Conservation (phyloP, 345 rosid genomes). For the Sapria himalayana region DNA sequence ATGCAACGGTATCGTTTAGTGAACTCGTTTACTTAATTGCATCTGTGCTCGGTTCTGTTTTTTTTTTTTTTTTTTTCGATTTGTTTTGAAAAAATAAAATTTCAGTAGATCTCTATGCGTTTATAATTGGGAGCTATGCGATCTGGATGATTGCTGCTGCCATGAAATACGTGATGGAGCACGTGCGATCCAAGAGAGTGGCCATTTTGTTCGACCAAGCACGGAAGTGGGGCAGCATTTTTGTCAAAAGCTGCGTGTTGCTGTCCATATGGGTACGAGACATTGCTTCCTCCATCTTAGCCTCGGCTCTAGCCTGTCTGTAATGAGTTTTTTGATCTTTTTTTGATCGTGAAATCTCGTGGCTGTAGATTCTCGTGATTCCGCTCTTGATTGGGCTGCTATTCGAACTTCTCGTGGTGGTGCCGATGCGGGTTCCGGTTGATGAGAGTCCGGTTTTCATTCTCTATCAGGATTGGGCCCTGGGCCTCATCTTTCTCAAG, state of each 20-base stretch:
- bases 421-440: constrained; percentile 98
- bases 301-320: not conserved
- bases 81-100: too few relatives aligned
- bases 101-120: constrained; percentile 93
- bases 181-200: constrained; percentile 55
- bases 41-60: constrained; percentile 6
- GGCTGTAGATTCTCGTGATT: constrained; percentile 59
- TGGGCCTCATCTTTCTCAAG: constrained; percentile 90
- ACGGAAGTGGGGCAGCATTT: constrained; percentile 82
- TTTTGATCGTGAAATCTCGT: not conserved
- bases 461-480: constrained; percentile 96
- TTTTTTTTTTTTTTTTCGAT: constrained; percentile 3
- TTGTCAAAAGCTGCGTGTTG: constrained; percentile 57
- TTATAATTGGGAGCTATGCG: constrained; percentile 79
- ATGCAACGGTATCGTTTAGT: constrained; percentile 56
- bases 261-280: constrained; percentile 76
- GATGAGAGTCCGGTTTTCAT: constrained; percentile 99
- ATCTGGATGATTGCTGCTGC: constrained; percentile 88
- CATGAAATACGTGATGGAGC: constrained; percentile 64
- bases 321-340: not conserved
- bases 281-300: not conserved
- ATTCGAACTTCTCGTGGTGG: constrained; percentile 93
- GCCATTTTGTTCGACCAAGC: constrained; percentile 44
- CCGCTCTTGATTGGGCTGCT: constrained; percentile 89
- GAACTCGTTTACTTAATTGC: not conserved